phyloP scores from a whole-genome alignment of 805 yeast species.

The Barnettozyma californica region DNA sequence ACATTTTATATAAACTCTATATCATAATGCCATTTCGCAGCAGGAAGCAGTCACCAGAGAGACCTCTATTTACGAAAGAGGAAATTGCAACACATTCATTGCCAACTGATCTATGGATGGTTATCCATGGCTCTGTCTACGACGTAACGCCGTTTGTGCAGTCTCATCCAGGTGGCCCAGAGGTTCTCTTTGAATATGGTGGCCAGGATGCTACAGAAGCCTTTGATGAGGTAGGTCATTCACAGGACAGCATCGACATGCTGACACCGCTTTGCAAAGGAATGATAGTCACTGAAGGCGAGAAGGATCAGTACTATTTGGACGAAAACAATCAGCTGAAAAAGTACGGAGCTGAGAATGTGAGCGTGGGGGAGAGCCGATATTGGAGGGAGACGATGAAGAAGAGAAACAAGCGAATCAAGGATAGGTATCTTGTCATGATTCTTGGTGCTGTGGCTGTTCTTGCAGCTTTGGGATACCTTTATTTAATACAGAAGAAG shows the following conservation, averaged over 20 bases:
- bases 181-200: conserved; percentile 71
- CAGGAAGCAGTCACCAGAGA: background rate
- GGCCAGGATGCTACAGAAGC: conserved; percentile 75
- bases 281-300: conserved; percentile 43
- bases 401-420: conserved; percentile 7
- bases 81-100: conserved; percentile 18
- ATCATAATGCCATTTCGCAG: background rate
- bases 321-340: conserved; percentile 1
- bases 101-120: conserved; percentile 66
- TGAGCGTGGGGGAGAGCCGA: conserved; percentile 24
- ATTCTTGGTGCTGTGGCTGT: conserved; percentile 15
- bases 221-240: conserved; percentile 93
- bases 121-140: conserved; percentile 75
- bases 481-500: conserved; percentile 13
- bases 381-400: conserved; percentile 11
- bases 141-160: conserved; percentile 61
- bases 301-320: background rate
- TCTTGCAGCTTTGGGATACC: conserved; percentile 14
- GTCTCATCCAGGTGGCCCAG: conserved; percentile 70
- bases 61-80: conserved; percentile 7
- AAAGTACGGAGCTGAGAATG: conserved; percentile 13
- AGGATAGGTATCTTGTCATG: conserved; percentile 9
- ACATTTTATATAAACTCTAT: no score
- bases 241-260: conserved; percentile 86
- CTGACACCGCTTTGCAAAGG: conserved; percentile 70